phyloP scores from a whole-genome alignment of 495 filamentous ascomycete genomes.

The Aspergillus sclerotiicarbonarius region DNA sequence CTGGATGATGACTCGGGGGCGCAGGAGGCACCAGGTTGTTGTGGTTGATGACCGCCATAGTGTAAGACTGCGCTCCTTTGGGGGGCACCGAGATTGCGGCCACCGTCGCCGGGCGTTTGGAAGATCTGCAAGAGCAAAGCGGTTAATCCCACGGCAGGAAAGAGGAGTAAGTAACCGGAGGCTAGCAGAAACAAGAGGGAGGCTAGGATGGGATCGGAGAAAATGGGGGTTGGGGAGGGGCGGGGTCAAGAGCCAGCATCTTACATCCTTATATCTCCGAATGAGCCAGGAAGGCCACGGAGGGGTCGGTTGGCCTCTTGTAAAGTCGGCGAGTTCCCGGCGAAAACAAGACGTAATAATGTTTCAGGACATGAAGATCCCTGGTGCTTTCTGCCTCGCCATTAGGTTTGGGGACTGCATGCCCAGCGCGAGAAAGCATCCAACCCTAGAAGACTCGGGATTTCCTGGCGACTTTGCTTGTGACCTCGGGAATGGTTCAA shows the following conservation, averaged over 20 bases:
- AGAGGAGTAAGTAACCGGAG: neutral
- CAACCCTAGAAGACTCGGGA: neutral
- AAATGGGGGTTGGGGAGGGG: neutral
- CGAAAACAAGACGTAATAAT: slow-evolving; percentile 1
- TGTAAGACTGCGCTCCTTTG: neutral
- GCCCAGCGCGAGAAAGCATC: neutral
- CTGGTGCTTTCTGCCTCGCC: slow-evolving; percentile 7
- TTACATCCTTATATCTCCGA: slow-evolving; percentile 1
- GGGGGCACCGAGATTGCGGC: slow-evolving; percentile 6
- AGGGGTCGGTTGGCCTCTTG: slow-evolving; percentile 2
- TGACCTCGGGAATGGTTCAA: neutral
- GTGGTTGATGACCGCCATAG: slow-evolving; percentile 15
- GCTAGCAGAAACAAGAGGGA: too few species aligned
- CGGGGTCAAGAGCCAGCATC: neutral
- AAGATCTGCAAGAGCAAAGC: neutral
- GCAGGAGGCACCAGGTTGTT: slow-evolving; percentile 18
- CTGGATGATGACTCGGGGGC: slow-evolving; percentile 14
- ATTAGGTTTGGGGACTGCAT: slow-evolving; percentile 6
- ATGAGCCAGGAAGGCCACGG: neutral
- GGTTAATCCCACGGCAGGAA: neutral
- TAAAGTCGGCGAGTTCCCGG: slow-evolving; percentile 6
- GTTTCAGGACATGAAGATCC: slow-evolving; percentile 9
- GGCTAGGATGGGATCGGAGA: neutral
- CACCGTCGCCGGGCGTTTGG: neutral
- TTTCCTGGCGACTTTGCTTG: neutral